These are phyloP conservation scores for Graphilbum sp. DNA, from an alignment of 2,329 filamentous ascomycete genomes.

Conservation along the genomic window DNA sequence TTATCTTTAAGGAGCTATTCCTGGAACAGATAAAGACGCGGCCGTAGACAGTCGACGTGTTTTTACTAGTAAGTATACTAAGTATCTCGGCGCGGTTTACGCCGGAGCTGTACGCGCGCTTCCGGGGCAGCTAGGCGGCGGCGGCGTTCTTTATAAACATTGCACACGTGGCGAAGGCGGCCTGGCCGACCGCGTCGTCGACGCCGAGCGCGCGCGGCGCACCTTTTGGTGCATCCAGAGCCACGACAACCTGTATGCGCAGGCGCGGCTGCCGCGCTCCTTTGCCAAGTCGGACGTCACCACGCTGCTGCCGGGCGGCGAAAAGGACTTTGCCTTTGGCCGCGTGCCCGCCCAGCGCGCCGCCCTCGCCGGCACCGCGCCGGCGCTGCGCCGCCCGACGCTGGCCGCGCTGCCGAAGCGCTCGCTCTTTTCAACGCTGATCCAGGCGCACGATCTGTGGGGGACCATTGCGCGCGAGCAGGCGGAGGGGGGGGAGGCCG, in stretches of 20 bases:
- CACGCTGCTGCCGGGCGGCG: slow-evolving; percentile 17
- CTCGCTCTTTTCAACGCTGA: slow-evolving; percentile 19
- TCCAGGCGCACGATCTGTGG: slow-evolving; percentile 18
- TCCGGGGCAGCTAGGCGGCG: slow-evolving; percentile 6
- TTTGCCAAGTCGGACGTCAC: slow-evolving; percentile 19
- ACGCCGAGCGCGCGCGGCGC: slow-evolving; percentile 16
- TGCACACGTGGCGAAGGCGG: slow-evolving; percentile 8
- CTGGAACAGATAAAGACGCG: slow-evolving; percentile 11
- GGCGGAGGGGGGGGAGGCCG: too few relatives aligned
- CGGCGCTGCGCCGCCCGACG: slow-evolving; percentile 12
- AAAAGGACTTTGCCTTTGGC: slow-evolving; percentile 20
- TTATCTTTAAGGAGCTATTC: slow-evolving; percentile 14
- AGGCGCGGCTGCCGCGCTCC: slow-evolving; percentile 14
- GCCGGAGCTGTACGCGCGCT: slow-evolving; percentile 7
- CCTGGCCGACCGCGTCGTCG: slow-evolving; percentile 19
- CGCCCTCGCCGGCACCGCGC: slow-evolving; percentile 15
- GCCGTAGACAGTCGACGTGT: slow-evolving; percentile 7
- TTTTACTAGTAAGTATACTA: slow-evolving; percentile 9
- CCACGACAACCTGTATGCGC: slow-evolving; percentile 18
- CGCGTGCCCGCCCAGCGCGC: slow-evolving; percentile 13
- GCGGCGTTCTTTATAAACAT: slow-evolving; percentile 11
- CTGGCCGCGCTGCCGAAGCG: slow-evolving; percentile 11
- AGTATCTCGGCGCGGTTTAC: slow-evolving; percentile 5
- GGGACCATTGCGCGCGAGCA: slow-evolving; percentile 17
- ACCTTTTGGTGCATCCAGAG: slow-evolving; percentile 20